Evolutionary conservation across 106 monocot species (phyloP), one percentile per base, ranked within the genome.

Genomic region (Dendrobium catenatum): DNA sequence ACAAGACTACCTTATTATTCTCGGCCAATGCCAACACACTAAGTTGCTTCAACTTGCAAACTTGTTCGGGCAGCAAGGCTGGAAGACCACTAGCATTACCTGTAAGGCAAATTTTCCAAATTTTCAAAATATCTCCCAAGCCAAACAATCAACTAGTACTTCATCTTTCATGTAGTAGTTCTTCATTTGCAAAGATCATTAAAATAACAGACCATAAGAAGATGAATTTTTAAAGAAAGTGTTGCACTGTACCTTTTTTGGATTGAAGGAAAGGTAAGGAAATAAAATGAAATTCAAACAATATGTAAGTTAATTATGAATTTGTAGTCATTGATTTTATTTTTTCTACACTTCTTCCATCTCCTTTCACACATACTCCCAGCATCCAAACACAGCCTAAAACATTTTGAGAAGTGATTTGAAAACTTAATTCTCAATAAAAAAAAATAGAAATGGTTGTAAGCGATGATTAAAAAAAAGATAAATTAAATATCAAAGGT

Each of bases 1-100:
- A 70, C 0, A 73, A 46, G 75, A 76, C 22, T 77, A 98, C 98
- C 98, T 95, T 98, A 48, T 87, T 91, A 76, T 79, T 88, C 86
- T 98, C 98, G 43, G 94, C 97, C 72, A 98, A 51, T 58, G 93
- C 88, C 75, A 98, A 82, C 33, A 95, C 95, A 84, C 82, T 98
- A 55, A 98, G 93, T 83, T 98, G 98, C 85, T 95, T 98, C 70
- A 98, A 81, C 83, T 98, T 98, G 66, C 77, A 88, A 47, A 87
- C 82, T 85, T 98, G 98, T 82, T 93, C 93, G 79, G 88, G 89
- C 10, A 88, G 59, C 10, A 98, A 77, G 19, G 72, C 77, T 19
- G 98, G 95, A 76, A 98, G 89, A 81, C 44, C 47, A 73, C 74
- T 79, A 86, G 82, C 46, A 88, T 87, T 86, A 75, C 84, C 94